Evolutionary conservation across 768 basidiomycete species (phyloP), one percentile per base, ranked within the genome.

Genomic region (Lactifluus subvellereus): DNA sequence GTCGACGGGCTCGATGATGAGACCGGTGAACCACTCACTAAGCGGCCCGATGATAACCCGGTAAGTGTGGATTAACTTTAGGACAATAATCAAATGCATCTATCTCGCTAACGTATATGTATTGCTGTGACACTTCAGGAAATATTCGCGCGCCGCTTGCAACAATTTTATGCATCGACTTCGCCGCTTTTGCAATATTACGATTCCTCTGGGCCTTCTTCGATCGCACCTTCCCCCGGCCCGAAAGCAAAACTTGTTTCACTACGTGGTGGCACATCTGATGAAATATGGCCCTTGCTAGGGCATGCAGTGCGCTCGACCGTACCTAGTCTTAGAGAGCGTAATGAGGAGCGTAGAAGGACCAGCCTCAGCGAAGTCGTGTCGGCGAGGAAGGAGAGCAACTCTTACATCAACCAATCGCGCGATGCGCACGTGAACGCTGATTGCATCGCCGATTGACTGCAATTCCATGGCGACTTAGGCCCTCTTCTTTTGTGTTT

Each of bases 211-310:
- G 65, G 77, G 35, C 68, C 72, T 8, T 71, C 76, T 53, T 72
- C 77, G 8, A 76, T 80, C 16, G 22, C 62, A 20, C 51, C 2
- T 38, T 48, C 18, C 16, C 35, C 22, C 4, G 47, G 48, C 20
- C 43, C 79, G 32, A 77, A 75, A 54, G 72, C 86, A 18, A 79
- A 80, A 56, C 69, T 90, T 10, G 78, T 81, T 49, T 84, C 85
- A 3, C 72, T 96, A 35, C 77, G 80, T 20, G 92, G 93, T 3
- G 75, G 79, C 59, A 90, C 91, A 8, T 91, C 89, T 3, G 89
- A 94, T 69, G 90, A 94, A 73, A 94, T 95, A 66, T 95, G 92
- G 92, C 91, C 90, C 2, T 77, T 86, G 66, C 79, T 96, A 11
- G 91, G 93, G 65, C 74, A 74, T 49, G 76, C 82, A 22, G 77